Base-by-base conservation (phyloP, 2,329 filamentous ascomycete species). In the Microsporum canis region DNA sequence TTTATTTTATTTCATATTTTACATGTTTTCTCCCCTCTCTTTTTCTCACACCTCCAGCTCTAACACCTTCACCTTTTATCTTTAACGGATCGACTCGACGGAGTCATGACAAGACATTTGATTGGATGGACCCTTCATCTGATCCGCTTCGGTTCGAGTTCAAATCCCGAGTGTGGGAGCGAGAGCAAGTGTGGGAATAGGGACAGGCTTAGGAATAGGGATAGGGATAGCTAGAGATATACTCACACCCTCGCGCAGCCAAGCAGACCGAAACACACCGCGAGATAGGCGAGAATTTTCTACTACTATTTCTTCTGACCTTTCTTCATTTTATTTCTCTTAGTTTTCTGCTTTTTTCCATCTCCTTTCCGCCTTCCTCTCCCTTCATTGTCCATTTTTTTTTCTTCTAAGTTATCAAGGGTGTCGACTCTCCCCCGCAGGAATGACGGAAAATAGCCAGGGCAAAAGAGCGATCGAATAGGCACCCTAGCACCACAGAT, bases 1-100 rank as follows among this genome's bases (percentile, higher is more conserved):
- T 66, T 65, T 66, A 62, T 57, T 61, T 36, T 62, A 64, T 64
- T 63, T 68, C 64, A 59, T 62, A 55, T 60, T 47, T 61, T 64
- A 55, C 55, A 31, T 57, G 17, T 27, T n/a, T 38, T 56, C 12
- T 56, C 3, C 34, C 51, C 31, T 10, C 34, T 17, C 31, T 56
- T 14, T 56, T 33, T 56, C 34, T 43, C 39, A 12, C 39, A 43
- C 39, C 39, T 12, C 17, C 39, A 12, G n/a, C 39, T 43, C 39
- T 43, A 14, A 43, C 38, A 23, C 33, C 33, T 57, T 57, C 38
- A 23, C 43, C 23, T 57, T 57, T 31, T 53, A 27, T 12, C 12
- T 43, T 43, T 43, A 12, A 43, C n/a, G 39, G 39, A 43, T 17
- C 31, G 49, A 31, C 17, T n/a, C 49, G 27, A 14, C 27, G n/a